phyloP scores from a whole-genome alignment of 129 eudicot genomes.

The Erigeron canadensis region DNA sequence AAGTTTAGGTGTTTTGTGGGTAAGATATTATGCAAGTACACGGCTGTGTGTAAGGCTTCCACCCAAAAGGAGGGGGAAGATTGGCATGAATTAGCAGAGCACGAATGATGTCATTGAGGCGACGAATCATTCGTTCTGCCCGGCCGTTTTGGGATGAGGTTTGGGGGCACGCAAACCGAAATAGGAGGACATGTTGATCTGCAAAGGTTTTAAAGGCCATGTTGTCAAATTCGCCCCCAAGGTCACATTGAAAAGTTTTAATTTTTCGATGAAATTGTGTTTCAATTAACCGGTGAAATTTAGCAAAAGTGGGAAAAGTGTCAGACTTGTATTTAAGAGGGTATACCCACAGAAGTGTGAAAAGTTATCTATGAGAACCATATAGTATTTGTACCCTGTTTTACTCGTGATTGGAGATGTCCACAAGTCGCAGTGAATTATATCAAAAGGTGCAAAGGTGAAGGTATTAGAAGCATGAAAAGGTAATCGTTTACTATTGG shows the following conservation, averaged over 20 bases:
- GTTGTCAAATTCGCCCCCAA: slow-evolving; percentile 18
- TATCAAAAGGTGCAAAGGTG: neutral
- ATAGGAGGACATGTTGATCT: neutral
- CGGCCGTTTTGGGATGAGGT: no score
- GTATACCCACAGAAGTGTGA: neutral
- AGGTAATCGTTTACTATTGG: neutral
- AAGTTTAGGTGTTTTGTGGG: no score
- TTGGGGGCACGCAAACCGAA: neutral
- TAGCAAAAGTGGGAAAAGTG: neutral
- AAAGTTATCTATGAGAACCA: neutral
- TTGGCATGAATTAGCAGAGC: no score
- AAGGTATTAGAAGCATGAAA: neutral
- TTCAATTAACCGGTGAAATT: neutral
- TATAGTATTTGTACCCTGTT: neutral
- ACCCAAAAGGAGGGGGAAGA: no score
- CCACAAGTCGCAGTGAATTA: slow-evolving; percentile 5
- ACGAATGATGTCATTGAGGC: no score
- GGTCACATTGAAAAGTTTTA: neutral
- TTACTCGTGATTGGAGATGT: neutral
- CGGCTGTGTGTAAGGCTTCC: no score
- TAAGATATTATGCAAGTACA: no score
- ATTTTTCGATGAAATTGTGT: neutral
- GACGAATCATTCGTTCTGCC: no score
- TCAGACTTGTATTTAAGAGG: slow-evolving; percentile 4
- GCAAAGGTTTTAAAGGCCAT: neutral